Base-by-base conservation (phyloP, 306 rosid species). In the Sicyos baderoa region DNA sequence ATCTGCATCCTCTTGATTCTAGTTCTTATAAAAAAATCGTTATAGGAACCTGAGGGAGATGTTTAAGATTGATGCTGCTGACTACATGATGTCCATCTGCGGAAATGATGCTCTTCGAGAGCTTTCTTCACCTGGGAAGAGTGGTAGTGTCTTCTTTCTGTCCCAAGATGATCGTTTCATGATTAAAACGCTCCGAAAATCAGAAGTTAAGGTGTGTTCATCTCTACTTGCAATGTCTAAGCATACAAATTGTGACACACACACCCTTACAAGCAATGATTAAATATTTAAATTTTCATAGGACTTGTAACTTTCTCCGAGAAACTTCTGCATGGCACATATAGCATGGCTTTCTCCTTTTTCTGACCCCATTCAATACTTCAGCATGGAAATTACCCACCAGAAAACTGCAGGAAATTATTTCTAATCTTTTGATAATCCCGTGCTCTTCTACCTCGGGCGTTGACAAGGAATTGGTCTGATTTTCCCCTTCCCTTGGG, bases 11-110 rank as follows among this genome's bases (percentile, higher is more conserved):
- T 62, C 35, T 59, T 70, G 32, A 52, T 32, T 51, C 19, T 35
- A 17, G 32, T 53, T 70, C 59, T 69, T 60, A 37, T 54, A 74
- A 40, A 70, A 40, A 70, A 59, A 54, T 76, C 35, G 29, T 66
- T 77, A 73, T 83, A 94, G 99, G 86, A 88, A 94, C 79, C 81
- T 94, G 75, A 88, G 97, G 85, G 99, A 94, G 77, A 77, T 94
- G 90, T 94, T 94, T 85, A 94, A 86, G 86, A 94, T 94, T 75
- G 99, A 94, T 84, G 89, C 99, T 73, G 99, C 99, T 22, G 97
- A 90, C 82, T 94, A 94, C 82, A 94, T 94, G 99, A 94, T 94
- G 96, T 90, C 99, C 73, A 90, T 94, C 74, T 94, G 99, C 65
- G 99, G 99, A 76, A 94, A 90, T 83, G 99, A 94, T 81, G 88